Evolutionary conservation across 169 alveolate genomes (phyloP).

Genomic region (Plasmodium coatneyi): DNA sequence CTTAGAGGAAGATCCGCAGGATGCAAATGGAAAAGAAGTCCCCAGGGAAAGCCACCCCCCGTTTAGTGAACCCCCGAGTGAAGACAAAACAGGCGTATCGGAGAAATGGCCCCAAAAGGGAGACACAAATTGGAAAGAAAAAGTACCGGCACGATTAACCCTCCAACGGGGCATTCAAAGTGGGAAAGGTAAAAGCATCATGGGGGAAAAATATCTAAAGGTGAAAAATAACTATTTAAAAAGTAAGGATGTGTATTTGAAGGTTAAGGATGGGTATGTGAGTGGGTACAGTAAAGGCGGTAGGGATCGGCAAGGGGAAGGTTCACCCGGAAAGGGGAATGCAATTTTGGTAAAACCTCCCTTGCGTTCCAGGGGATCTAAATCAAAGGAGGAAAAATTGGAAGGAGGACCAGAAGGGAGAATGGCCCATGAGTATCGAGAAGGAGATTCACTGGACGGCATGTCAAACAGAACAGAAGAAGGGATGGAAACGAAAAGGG

Average conservation of each 20-base stretch:
- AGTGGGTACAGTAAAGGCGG: neutral
- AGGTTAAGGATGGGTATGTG: constrained; percentile 15
- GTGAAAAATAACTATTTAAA: constrained; percentile 29
- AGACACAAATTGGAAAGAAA: neutral
- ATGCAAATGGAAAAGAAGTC: neutral
- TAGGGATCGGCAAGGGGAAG: neutral
- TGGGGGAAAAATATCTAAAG: constrained; percentile 23
- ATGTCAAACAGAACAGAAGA: neutral
- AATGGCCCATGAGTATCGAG: neutral
- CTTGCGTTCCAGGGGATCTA: neutral
- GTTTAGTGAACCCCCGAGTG: neutral
- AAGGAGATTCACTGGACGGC: neutral
- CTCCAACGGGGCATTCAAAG: neutral
- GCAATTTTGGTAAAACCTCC: neutral
- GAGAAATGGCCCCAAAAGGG: neutral
- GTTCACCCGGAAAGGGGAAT: neutral
- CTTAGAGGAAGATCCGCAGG: neutral
- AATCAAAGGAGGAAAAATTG: neutral
- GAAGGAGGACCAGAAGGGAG: neutral
- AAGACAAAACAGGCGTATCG: neutral
- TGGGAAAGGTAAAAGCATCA: neutral
- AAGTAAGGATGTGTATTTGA: constrained; percentile 62
- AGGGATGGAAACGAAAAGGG: neutral
- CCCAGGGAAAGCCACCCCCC: neutral
- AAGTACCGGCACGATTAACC: neutral